Conservation (phyloP, 2,329 filamentous ascomycete genomes). For the Penicillium italicum region DNA sequence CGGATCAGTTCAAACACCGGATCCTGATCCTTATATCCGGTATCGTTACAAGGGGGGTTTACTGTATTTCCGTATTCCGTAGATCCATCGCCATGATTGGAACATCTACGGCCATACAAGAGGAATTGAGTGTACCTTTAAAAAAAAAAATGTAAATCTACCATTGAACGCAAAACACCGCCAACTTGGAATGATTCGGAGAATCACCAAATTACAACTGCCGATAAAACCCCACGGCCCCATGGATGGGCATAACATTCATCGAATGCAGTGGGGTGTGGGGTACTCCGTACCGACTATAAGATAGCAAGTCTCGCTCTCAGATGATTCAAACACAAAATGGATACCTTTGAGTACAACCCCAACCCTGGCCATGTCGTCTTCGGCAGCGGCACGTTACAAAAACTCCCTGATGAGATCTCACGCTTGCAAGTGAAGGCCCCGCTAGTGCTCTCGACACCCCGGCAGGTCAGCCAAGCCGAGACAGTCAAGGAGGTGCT, state of each 20-base stretch:
- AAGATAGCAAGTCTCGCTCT: conserved; percentile 12
- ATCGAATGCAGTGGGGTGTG: conserved; percentile 15
- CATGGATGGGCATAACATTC: conserved; percentile 12
- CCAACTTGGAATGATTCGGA: not conserved
- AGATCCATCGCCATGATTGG: not conserved
- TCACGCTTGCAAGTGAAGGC: conserved; percentile 46
- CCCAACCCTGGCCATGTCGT: conserved; percentile 53
- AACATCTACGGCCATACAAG: not conserved
- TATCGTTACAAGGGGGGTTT: too few species aligned
- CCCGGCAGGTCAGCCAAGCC: conserved; percentile 49
- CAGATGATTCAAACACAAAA: conserved; percentile 19
- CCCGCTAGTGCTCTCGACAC: conserved; percentile 57
- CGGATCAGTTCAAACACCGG: too few species aligned
- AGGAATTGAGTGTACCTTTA: not conserved
- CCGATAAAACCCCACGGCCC: conserved; percentile 18
- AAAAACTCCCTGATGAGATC: conserved; percentile 46
- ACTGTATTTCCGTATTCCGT: not conserved
- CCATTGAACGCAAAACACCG: not conserved
- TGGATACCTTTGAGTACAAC: conserved; percentile 57
- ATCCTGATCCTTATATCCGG: too few species aligned
- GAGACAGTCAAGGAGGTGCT: conserved; percentile 47
- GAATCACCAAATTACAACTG: conserved; percentile 7
- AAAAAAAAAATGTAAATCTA: not conserved
- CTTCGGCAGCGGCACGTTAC: conserved; percentile 55
- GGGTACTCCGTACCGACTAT: conserved; percentile 17